Percentiles rank a stretch among this genome's conserved stretches.
These are phyloP conservation scores for Russula earlei DNA, from an alignment of 768 basidiomycete genomes.

Conservation along the genomic window DNA sequence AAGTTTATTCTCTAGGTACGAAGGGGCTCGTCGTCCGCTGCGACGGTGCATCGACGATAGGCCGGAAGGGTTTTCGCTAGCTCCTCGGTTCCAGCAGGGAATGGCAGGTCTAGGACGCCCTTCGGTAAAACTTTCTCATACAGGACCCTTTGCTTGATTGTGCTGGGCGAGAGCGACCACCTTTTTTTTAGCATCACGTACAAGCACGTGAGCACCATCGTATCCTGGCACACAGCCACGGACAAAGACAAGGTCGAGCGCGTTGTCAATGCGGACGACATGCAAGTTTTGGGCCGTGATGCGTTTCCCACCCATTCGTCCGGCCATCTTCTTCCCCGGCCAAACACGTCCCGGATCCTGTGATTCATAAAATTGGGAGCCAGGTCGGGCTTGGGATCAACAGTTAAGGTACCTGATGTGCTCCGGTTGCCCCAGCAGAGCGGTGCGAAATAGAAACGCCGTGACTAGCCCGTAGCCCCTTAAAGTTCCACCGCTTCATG, in stretches of 20 bases:
- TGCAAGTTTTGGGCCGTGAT: constrained; percentile 82
- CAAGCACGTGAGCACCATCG: constrained; percentile 77
- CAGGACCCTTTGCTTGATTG: constrained; percentile 59
- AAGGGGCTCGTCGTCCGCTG: constrained; percentile 68
- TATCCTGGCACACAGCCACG: constrained; percentile 86
- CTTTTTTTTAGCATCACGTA: constrained; percentile 88
- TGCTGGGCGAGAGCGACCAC: constrained; percentile 50
- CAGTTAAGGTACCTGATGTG: constrained; percentile 70
- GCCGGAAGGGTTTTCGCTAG: constrained; percentile 58
- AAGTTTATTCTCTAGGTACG: constrained; percentile 53
- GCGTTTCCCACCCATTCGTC: constrained; percentile 77
- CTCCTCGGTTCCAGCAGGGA: constrained; percentile 82
- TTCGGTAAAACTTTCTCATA: constrained; percentile 74
- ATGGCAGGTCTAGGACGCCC: constrained; percentile 77
- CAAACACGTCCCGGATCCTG: constrained; percentile 94
- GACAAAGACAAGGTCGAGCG: constrained; percentile 82
- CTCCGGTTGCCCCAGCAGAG: constrained; percentile 86
- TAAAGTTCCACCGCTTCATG: constrained; percentile 95
- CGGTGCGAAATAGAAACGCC: constrained; percentile 95
- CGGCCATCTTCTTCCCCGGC: constrained; percentile 98
- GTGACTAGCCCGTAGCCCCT: constrained; percentile 86
- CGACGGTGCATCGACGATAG: constrained; percentile 60
- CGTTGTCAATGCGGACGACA: constrained; percentile 80
- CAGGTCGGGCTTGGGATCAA: neutral
- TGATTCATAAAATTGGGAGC: constrained; percentile 8